Evolutionary conservation across 108 stramenopile species (phyloP).

Genomic region (Fragilariopsis cylindrus): DNA sequence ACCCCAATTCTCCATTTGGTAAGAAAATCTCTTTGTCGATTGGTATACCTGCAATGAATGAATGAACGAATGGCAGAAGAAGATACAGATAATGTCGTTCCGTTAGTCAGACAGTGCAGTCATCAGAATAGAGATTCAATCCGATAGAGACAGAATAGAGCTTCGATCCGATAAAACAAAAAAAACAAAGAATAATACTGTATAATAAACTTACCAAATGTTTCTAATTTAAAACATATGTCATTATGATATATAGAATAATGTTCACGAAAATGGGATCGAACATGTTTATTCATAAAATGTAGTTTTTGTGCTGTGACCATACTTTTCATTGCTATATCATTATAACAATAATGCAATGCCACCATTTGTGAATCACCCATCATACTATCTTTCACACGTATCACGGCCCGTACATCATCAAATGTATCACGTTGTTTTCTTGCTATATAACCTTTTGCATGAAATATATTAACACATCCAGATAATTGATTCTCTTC

Average conservation of each 20-base stretch:
- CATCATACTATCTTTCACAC: not conserved
- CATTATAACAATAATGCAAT: constrained; percentile 30
- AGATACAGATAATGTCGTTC: no score
- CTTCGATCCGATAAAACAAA: no score
- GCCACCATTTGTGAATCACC: constrained; percentile 15
- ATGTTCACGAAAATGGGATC: constrained; percentile 26
- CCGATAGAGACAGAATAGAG: no score
- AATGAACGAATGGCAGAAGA: no score
- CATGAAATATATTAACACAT: constrained; percentile 15
- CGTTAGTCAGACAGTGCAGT: no score
- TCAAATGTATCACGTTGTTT: constrained; percentile 2
- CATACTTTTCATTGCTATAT: constrained; percentile 21
- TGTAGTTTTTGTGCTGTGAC: constrained; percentile 15
- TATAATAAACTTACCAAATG: constrained; percentile 11
- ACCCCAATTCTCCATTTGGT: constrained; percentile 9
- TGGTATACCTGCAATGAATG: constrained; percentile 11
- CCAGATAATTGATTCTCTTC: constrained; percentile 29
- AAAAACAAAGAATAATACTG: no score
- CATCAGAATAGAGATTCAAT: no score
- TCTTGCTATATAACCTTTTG: constrained; percentile 5
- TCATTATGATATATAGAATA: not conserved
- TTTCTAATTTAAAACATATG: constrained; percentile 24
- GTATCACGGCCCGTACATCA: constrained; percentile 3
- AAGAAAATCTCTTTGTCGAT: constrained; percentile 3
- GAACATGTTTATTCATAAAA: constrained; percentile 8